Evolutionary conservation across 768 basidiomycete species (phyloP), one percentile per base, ranked within the genome.

Genomic region (Suillus hirtellus): DNA sequence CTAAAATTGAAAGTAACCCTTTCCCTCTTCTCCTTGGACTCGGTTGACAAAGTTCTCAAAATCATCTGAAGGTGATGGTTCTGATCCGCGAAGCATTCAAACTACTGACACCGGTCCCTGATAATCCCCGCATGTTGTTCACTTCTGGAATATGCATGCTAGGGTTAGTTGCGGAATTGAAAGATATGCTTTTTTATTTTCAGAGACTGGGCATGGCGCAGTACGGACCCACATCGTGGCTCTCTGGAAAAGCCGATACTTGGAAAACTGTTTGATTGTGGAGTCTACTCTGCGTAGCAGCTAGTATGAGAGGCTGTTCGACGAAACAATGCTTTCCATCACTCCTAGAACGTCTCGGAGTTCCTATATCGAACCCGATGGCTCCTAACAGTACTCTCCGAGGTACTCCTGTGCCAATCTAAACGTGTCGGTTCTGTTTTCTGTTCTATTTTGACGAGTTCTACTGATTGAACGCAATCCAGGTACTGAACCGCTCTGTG

Each of bases 381-480:
- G 56, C 69, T 61, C 67, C 70, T 37, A 56, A 71, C 37, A 72
- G 73, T 44, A 71, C 67, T 42, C 62, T 73, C 27, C 72, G 72
- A 70, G 70, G 74, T 47, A 21, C 63, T 46, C 12, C 58, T 34
- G 38, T 52, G 14, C 74, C 72, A 74, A 64, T 67, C 67, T 34
- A 74, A 67, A 70, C 59, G 65, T 46, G 72, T 74, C 64, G 10
- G 74, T 74, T 17, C 14, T 8, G 7, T 24, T 49, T 49, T 49
- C 2, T 8, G 15, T 24, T 27, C 9, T 8, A 7, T 50, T 27
- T 24, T 50, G 24, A 3, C 11, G 24, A 35, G 9, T 17, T 37
- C 50, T 31, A 12, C n/a, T 60, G 17, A 55, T 10, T 42, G 40
- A 53, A 55, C 4, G 11, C 40, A 46, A n/a, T 61, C 50, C 31